These are phyloP conservation scores for Physaria fendleri DNA, from an alignment of 345 rosid genomes.

Conservation along the genomic window DNA sequence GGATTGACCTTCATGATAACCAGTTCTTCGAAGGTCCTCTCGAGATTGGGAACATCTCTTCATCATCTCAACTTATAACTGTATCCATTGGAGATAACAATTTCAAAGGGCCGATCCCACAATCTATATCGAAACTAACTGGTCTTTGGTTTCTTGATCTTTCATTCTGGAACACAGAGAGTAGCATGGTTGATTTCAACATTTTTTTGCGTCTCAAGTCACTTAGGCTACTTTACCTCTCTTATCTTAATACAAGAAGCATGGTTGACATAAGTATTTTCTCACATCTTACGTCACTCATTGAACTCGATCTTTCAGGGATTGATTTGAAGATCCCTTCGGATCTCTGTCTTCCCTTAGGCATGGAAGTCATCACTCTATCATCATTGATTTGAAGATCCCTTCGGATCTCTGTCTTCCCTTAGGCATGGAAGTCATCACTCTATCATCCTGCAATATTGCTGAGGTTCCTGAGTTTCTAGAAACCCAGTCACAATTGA, in stretches of 20 bases:
- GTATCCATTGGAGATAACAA: conserved; percentile 7
- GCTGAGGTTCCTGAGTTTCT: conserved; percentile 23
- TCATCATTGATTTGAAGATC: too few relatives aligned
- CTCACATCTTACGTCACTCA: background rate
- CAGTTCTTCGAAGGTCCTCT: conserved; percentile 11
- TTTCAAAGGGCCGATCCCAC: conserved; percentile 20
- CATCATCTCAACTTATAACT: rapidly evolving
- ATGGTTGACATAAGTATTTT: background rate
- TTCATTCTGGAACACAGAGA: background rate
- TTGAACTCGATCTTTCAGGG: conserved; percentile 12
- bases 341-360: background rate
- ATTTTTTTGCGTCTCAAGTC: conserved; percentile 11
- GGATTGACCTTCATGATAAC: background rate
- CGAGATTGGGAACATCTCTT: conserved; percentile 2
- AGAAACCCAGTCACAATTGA: background rate
- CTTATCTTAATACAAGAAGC: conserved; percentile 10
- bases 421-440: background rate
- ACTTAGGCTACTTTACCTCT: background rate
- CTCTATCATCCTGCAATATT: conserved; percentile 2
- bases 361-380: background rate
- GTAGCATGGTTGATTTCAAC: background rate
- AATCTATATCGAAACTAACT: conserved; percentile 5
- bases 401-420: background rate
- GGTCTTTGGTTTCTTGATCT: background rate
- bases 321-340: background rate